A percentile compares a stretch with the other conserved stretches of the same genome.
Conservation (phyloP, 192 early-diverging fungal genomes). For the Globomyces pollinis-pini region DNA sequence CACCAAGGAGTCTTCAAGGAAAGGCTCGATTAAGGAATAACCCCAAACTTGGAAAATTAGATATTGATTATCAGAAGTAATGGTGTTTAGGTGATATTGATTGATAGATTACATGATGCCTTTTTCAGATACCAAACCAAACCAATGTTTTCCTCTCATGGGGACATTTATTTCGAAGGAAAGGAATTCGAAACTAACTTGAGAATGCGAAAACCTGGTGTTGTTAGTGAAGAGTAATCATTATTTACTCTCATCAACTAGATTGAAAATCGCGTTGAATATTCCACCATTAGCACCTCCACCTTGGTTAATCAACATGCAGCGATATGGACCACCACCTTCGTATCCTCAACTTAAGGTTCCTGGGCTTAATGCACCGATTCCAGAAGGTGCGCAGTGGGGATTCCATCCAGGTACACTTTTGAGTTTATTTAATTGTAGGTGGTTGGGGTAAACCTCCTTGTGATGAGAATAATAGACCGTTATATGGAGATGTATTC, state of each 20-base stretch:
- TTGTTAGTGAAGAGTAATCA: constrained; percentile 78
- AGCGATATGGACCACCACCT: constrained; percentile 92
- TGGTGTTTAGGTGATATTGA: too few species aligned
- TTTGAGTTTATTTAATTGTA: constrained; percentile 31
- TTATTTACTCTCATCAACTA: too few species aligned
- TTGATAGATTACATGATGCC: constrained; percentile 94
- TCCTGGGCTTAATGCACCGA: constrained; percentile 92
- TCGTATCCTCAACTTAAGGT: constrained; percentile 86
- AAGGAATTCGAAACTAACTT: constrained; percentile 89
- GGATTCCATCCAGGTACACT: constrained; percentile 96
- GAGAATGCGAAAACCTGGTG: constrained; percentile 81
- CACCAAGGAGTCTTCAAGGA: constrained; percentile 65
- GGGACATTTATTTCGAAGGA: constrained; percentile 92
- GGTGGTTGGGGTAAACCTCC: constrained; percentile 45
- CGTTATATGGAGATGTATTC: constrained; percentile 96
- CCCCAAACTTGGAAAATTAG: constrained; percentile 94
- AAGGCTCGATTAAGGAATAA: constrained; percentile 80
- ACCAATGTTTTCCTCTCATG: constrained; percentile 63
- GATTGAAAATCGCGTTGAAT: constrained; percentile 75
- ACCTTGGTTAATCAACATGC: constrained; percentile 98
- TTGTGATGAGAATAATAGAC: constrained; percentile 68
- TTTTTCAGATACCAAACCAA: constrained; percentile 94
- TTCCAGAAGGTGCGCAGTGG: constrained; percentile 96
- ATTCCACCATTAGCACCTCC: constrained; percentile 90
- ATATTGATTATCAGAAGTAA: constrained; percentile 96